Conservation (phyloP, 176 grass and related monocot species). For the Bonia amplexicaulis region DNA sequence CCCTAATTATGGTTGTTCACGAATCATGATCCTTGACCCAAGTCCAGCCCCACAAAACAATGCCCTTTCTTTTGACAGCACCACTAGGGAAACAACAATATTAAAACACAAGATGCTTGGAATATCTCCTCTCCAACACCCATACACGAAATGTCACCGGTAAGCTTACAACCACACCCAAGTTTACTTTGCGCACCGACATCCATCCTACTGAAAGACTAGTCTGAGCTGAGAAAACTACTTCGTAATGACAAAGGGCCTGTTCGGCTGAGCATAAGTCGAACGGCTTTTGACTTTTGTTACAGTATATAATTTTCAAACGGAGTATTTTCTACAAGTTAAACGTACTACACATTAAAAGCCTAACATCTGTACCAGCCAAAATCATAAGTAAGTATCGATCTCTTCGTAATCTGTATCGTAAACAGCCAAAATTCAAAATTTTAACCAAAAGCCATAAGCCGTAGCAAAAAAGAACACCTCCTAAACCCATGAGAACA, state of each 20-base stretch:
- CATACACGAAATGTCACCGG: not conserved
- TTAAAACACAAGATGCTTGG: constrained; percentile 25
- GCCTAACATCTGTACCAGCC: no score
- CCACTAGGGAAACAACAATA: not conserved
- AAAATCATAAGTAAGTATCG: no score
- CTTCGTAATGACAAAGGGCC: not conserved
- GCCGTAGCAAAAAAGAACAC: no score
- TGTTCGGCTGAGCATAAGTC: no score
- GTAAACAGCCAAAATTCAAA: no score
- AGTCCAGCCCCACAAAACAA: constrained; percentile 17
- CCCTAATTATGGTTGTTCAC: not conserved
- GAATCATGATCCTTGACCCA: constrained; percentile 41
- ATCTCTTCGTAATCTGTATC: no score
- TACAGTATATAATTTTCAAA: no score
- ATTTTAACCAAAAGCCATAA: no score
- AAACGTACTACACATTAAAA: no score
- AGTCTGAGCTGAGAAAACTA: not conserved
- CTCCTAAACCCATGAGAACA: not conserved
- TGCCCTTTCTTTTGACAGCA: not conserved
- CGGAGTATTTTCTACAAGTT: no score
- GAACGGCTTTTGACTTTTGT: no score
- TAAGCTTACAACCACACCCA: not conserved
- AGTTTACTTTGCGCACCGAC: constrained; percentile 19
- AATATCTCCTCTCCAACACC: constrained; percentile 19
- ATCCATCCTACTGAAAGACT: not conserved